Evolutionary conservation across 768 basidiomycete species (phyloP).

Genomic region (Tephrocybe sp.): DNA sequence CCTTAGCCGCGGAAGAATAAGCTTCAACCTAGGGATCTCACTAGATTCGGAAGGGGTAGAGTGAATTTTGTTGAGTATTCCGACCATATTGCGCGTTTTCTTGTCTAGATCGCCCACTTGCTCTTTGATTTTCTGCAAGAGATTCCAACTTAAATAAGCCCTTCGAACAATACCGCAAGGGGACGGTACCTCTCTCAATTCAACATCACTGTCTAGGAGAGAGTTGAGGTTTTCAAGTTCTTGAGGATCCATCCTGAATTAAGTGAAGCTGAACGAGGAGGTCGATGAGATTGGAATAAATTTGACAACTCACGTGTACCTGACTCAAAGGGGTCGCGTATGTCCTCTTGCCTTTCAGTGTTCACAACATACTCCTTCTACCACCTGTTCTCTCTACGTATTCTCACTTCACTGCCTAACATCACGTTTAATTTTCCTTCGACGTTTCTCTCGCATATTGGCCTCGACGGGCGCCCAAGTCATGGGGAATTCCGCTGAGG

Average conservation of each 20-base stretch:
- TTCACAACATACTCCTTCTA: too few relatives aligned
- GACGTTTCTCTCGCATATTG: background rate
- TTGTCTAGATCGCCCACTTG: constrained; percentile 76
- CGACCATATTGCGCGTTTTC: constrained; percentile 69
- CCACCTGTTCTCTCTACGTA: too few relatives aligned
- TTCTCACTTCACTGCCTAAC: background rate
- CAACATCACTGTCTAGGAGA: constrained; percentile 62
- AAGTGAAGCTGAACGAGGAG: too few relatives aligned
- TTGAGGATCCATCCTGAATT: constrained; percentile 58
- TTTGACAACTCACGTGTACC: background rate
- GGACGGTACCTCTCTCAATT: constrained; percentile 59
- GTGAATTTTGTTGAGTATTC: constrained; percentile 78
- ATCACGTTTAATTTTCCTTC: background rate
- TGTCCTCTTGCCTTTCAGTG: too few relatives aligned
- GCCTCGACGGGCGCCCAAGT: background rate
- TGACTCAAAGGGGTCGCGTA: background rate
- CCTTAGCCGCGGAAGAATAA: constrained; percentile 2
- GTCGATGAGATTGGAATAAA: too few relatives aligned
- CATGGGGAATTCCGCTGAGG: constrained; percentile 26
- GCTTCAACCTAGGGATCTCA: constrained; percentile 31
- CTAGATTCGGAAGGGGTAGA: constrained; percentile 64
- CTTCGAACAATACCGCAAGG: background rate
- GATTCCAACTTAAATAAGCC: constrained; percentile 8
- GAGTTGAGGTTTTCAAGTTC: constrained; percentile 59
- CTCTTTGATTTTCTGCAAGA: constrained; percentile 73